Evolutionary conservation across 2,329 filamentous ascomycete genomes (phyloP), one percentile per base, ranked within the genome.

Genomic region (Trichoderma hamatum): DNA sequence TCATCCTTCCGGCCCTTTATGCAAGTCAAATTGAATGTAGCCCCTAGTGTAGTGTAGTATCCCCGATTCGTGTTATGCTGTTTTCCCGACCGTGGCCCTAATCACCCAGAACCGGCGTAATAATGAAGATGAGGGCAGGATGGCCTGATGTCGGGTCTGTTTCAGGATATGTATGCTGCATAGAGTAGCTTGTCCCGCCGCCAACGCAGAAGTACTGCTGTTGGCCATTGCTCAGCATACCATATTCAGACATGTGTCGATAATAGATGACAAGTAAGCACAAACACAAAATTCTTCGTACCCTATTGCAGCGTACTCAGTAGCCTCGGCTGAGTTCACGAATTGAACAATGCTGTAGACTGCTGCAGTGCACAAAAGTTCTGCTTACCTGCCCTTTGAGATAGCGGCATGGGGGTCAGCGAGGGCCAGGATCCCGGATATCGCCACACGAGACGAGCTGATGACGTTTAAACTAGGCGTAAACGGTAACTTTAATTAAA

Each of bases 21-120:
- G 63, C 52, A 66, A 21, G 52, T 51, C 52, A 66, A 19, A n/a
- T 34, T 59, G 52, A n/a, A 65, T 34, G 52, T 28, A 49, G 63
- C 54, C 21, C 13, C n/a, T 49, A 30, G 39, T 51, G 63, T 67
- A 30, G 30, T 34, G 39, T 14, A 14, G 30, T 30, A 28, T 51
- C 28, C 16, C 61, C 34, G 30, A 52, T 13, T 26, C n/a, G 26
- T 11, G 30, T n/a, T 16, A 6, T 43, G 34, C 13, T 68, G 46
- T 68, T 68, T 68, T 34, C 46, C 65, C 65, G 65, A 68, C 54
- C 34, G 32, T 13, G 24, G 46, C 7, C 26, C 26, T 30, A 2
- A 13, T 55, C 13, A 21, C 9, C 34, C 43, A 32, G 19, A 24
- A 36, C 7, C 65, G 65, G 56, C 56, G 46, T 32, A 54, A 68